Evolutionary conservation across 192 early-diverging fungal species (phyloP).

Genomic region (Obelidium mucronatum): DNA sequence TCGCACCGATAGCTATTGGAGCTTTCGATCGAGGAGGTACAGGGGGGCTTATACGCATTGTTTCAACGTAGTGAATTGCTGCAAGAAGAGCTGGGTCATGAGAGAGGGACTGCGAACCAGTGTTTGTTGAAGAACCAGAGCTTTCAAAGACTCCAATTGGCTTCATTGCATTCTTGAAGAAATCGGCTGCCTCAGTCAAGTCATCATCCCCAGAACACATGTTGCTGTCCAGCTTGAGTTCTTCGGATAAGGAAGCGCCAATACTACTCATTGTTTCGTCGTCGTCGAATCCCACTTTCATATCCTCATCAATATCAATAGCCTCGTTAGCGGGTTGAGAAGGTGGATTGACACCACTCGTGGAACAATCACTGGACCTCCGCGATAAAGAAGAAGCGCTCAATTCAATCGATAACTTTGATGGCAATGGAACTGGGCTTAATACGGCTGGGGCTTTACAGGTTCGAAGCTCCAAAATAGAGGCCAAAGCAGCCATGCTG

Average conservation of each 20-base stretch:
- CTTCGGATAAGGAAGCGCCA: background rate
- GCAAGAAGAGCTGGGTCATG: conserved; percentile 19
- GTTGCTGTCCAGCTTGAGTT: background rate
- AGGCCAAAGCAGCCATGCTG: conserved; percentile 16
- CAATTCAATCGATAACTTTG: background rate
- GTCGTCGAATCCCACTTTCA: conserved; percentile 1
- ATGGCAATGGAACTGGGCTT: background rate
- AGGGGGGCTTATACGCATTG: conserved; percentile 5
- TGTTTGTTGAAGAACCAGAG: background rate
- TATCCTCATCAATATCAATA: background rate
- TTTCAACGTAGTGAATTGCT: conserved; percentile 20
- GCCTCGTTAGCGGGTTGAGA: background rate
- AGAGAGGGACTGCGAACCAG: background rate
- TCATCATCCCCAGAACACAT: no score
- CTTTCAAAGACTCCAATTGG: background rate
- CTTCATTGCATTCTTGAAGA: conserved; percentile 15
- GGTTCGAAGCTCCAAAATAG: conserved; percentile 13
- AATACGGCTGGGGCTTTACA: background rate
- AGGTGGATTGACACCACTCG: background rate
- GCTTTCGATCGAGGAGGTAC: background rate
- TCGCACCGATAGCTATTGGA: background rate
- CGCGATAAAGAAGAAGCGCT: background rate
- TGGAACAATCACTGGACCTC: background rate
- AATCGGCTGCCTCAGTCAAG: background rate
- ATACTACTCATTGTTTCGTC: background rate